Percentiles rank a stretch among this genome's conserved stretches.
Conservation (phyloP, 768 basidiomycete genomes). For the Collybia mongolica region DNA sequence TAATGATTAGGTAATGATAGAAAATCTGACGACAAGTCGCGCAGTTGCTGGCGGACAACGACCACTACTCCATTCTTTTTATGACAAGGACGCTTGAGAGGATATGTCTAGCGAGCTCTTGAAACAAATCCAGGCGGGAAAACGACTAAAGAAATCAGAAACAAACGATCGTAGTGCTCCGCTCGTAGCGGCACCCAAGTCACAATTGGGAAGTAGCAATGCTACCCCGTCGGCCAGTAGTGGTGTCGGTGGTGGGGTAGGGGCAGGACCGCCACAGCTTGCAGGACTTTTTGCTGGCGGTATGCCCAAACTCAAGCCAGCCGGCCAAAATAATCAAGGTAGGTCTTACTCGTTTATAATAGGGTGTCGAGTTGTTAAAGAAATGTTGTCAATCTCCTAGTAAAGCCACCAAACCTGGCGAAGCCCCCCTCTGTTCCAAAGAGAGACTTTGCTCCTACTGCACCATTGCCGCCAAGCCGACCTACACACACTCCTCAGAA, state of each 20-base stretch:
- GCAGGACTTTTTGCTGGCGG: conserved; percentile 89
- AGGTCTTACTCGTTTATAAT: conserved; percentile 15
- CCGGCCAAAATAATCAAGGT: conserved; percentile 64
- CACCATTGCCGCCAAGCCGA: conserved; percentile 24
- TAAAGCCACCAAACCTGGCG: conserved; percentile 59
- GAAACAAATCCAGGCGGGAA: conserved; percentile 82
- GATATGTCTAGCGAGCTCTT: conserved; percentile 75
- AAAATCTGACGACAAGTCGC: too few species aligned
- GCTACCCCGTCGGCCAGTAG: conserved; percentile 27
- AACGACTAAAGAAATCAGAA: conserved; percentile 74
- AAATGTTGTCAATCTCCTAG: conserved; percentile 29
- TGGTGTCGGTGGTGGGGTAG: conserved; percentile 25
- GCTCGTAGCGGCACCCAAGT: conserved; percentile 44
- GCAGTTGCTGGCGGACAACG: too few species aligned
- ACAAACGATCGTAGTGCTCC: conserved; percentile 85
- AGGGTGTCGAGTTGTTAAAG: conserved; percentile 7
- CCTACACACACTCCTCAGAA: conserved; percentile 22
- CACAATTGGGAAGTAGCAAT: conserved; percentile 34
- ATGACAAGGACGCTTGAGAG: too few species aligned
- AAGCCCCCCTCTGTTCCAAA: conserved; percentile 68
- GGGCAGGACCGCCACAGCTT: conserved; percentile 68
- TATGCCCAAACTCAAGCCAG: conserved; percentile 85
- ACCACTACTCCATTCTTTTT: too few species aligned
- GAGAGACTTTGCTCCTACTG: conserved; percentile 31
- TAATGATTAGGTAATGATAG: too few species aligned